These are phyloP conservation scores for Inga leiocalycina DNA, from an alignment of 306 rosid genomes.

Conservation along the genomic window DNA sequence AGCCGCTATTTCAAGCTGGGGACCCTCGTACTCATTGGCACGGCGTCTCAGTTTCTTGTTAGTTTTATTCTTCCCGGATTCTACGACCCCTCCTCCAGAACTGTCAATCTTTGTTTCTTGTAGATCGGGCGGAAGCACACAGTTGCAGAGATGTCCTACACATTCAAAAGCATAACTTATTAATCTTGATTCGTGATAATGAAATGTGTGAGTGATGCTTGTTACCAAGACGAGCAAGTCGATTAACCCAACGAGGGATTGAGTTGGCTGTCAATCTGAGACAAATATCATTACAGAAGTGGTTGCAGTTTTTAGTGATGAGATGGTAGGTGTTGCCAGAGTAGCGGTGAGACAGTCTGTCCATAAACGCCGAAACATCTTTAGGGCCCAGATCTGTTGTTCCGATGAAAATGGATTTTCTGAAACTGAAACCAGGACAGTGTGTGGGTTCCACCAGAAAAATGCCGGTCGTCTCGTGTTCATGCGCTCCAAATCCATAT, in stretches of 20 bases:
- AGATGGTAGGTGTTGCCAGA: slow-evolving; percentile 84
- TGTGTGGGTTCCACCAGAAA: slow-evolving; percentile 84
- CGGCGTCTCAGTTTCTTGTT: slow-evolving; percentile 70
- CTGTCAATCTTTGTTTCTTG: slow-evolving; percentile 56
- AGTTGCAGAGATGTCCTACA: slow-evolving; percentile 24
- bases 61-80: slow-evolving; percentile 44
- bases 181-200: neutral
- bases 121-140: slow-evolving; percentile 66
- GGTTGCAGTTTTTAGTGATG: slow-evolving; percentile 90
- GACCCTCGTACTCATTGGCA: slow-evolving; percentile 52
- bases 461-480: slow-evolving; percentile 71
- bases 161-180: slow-evolving; percentile 4
- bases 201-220: neutral
- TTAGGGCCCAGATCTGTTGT: slow-evolving; percentile 65
- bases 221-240: slow-evolving; percentile 92
- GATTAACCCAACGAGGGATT: slow-evolving; percentile 90
- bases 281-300: slow-evolving; percentile 78
- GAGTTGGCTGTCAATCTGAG: slow-evolving; percentile 59
- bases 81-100: slow-evolving; percentile 40
- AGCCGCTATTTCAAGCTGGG: neutral
- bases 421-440: slow-evolving; percentile 91
- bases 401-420: slow-evolving; percentile 81
- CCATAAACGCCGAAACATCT: slow-evolving; percentile 72
- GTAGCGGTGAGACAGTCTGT: slow-evolving; percentile 71
- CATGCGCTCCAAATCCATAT: slow-evolving; percentile 96